These are phyloP conservation scores for Taiozyma sp. DNA, from an alignment of 1,139 yeast species.

Conservation along the genomic window DNA sequence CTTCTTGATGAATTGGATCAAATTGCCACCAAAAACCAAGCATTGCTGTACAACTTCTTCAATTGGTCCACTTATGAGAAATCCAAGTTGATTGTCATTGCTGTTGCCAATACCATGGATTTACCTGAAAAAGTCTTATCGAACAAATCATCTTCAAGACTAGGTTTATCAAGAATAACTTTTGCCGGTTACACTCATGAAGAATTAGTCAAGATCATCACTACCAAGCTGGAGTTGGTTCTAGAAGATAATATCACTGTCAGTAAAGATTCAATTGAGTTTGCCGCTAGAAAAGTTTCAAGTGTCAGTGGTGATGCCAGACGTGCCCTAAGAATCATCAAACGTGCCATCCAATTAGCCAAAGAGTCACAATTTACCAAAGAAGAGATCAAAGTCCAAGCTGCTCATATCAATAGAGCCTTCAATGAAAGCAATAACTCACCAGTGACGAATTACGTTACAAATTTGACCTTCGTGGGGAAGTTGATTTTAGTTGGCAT, in stretches of 20 bases:
- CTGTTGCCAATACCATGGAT: slow-evolving; percentile 97
- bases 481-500: slow-evolving; percentile 70
- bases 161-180: slow-evolving; percentile 82
- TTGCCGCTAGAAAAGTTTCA: slow-evolving; percentile 91
- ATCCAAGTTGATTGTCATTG: slow-evolving; percentile 81
- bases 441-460: slow-evolving; percentile 57
- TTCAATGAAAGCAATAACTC: slow-evolving; percentile 75
- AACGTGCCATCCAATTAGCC: slow-evolving; percentile 88
- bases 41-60: slow-evolving; percentile 91
- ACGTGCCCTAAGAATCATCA: slow-evolving; percentile 81
- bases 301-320: slow-evolving; percentile 98
- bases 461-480: slow-evolving; percentile 57
- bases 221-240: slow-evolving; percentile 57
- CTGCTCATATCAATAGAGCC: slow-evolving; percentile 70
- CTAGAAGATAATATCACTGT: slow-evolving; percentile 37
- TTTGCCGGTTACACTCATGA: slow-evolving; percentile 84
- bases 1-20: slow-evolving; percentile 92
- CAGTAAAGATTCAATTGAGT: slow-evolving; percentile 75
- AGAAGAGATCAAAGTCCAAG: slow-evolving; percentile 47
- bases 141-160: slow-evolving; percentile 84
- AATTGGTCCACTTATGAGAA: slow-evolving; percentile 90
- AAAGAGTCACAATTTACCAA: slow-evolving; percentile 25
- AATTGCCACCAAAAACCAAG: slow-evolving; percentile 76
- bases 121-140: slow-evolving; percentile 84
- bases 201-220: slow-evolving; percentile 72